Base-by-base conservation (phyloP, 2,329 filamentous ascomycete genomes). In the Elsinoe necatrix region DNA sequence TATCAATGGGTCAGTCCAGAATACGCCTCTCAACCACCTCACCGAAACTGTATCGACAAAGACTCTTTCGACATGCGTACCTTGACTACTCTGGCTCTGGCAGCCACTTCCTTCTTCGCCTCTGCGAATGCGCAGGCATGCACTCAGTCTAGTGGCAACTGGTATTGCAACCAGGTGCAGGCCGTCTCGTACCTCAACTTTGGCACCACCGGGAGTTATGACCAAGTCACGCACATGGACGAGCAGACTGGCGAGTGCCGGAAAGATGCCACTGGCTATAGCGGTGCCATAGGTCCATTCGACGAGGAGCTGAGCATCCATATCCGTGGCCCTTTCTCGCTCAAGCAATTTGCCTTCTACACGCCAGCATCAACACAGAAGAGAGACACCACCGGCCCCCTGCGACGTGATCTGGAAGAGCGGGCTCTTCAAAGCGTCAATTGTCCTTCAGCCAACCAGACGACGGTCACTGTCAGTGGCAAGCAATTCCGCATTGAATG, bases 151-250 rank as follows among this genome's bases (percentile, higher is more conserved):
- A 65, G 64, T 21, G 80, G 80, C 59, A 87, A 87, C 69, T 84
- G 72, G 73, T 88, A 84, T 72, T 87, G 84, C 69, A 75, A 81
- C 57, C 65, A 77, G 37, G 83, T 89, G 57, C 70, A 78, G 57
- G 79, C 82, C 45, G 84, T 90, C 68, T 77, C 80, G 14, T 90
- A 89, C 69, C 71, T 71, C 58, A 80, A 81, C 56, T 77, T 88
- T 63, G 80, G 79, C 27, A 73, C 75, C 50, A 63, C 75, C 12
- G 57, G 57, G 4, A 27, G n/a, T 5, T 57, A 51, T 43, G 48
- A 57, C n/a, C 21, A 48, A 23, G 48, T 57, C 20, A 37, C 56
- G 1, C 20, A 54, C 25, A 57, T 57, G 56, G 34, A 57, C 34
- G 56, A 57, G 8, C n/a, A 29, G 9, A 57, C 56, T 34, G 56